phyloP scores from a whole-genome alignment of 1,284 basidiomycete species.

The Cryptococcus jaspeensis region DNA sequence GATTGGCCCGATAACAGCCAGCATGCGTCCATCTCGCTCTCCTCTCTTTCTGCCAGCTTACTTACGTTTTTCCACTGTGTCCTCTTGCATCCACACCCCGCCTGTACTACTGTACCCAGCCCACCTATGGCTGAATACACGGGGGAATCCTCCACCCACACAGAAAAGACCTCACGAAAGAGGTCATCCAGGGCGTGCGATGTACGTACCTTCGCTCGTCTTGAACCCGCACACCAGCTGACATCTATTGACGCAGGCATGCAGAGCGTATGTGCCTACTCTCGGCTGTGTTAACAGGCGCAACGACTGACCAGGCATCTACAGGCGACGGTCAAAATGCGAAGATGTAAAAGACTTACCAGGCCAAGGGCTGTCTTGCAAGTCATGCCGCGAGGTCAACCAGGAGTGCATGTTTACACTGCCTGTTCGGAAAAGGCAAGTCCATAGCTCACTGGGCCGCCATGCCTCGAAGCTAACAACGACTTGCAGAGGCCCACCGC shows the following conservation, averaged over 20 bases:
- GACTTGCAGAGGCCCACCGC: slow-evolving; percentile 11
- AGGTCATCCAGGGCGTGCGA: slow-evolving; percentile 26
- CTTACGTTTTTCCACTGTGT: too few relatives aligned
- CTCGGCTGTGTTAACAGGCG: not conserved
- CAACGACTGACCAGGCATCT: not conserved
- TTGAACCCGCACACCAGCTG: not conserved
- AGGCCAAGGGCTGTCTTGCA: slow-evolving; percentile 17
- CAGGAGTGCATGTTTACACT: slow-evolving; percentile 28
- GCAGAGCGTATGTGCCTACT: slow-evolving; percentile 17
- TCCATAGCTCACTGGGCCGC: not conserved
- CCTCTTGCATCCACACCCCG: too few relatives aligned
- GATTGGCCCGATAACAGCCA: not conserved
- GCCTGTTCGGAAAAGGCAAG: slow-evolving; percentile 32
- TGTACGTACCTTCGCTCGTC: slow-evolving; percentile 15
- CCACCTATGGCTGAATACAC: not conserved
- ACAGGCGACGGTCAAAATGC: slow-evolving; percentile 33
- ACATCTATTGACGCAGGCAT: slow-evolving; percentile 14
- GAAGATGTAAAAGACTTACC: slow-evolving; percentile 13
- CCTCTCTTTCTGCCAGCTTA: too few relatives aligned
- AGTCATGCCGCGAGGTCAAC: slow-evolving; percentile 24
- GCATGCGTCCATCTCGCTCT: too few relatives aligned
- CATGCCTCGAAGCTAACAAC: not conserved
- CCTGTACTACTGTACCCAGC: not conserved
- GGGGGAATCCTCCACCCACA: not conserved
- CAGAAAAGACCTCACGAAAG: slow-evolving; percentile 10